These are phyloP conservation scores for Tetracentron sinense DNA, from an alignment of 164 flowering plant species.

Conservation along the genomic window DNA sequence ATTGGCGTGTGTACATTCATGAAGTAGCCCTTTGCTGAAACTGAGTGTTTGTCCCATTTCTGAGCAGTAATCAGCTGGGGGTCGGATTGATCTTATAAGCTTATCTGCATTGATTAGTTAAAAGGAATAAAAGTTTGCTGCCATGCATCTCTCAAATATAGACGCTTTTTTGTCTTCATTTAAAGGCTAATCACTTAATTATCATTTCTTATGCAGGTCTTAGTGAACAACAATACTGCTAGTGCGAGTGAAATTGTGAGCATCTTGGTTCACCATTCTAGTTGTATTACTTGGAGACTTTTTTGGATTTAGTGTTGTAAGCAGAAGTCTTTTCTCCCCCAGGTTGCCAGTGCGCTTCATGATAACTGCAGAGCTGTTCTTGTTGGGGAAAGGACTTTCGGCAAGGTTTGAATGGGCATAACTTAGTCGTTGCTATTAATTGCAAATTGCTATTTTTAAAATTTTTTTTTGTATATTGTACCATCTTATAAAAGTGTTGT, in stretches of 20 bases:
- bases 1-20: neutral
- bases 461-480: neutral
- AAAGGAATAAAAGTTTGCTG: neutral
- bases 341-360: conserved; percentile 96
- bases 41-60: neutral
- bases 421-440: neutral
- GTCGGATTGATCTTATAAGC: neutral
- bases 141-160: neutral
- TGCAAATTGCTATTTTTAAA: neutral
- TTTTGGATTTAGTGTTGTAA: conserved; percentile 1
- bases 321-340: conserved; percentile 13
- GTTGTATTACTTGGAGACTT: neutral
- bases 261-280: conserved; percentile 5
- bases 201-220: conserved; percentile 55
- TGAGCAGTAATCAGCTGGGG: neutral
- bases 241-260: conserved; percentile 99
- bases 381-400: conserved; percentile 88
- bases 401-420: conserved; percentile 54
- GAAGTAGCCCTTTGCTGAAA: conserved; percentile 1
- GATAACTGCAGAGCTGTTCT: conserved; percentile 98
- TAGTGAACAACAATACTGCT: conserved; percentile 89
- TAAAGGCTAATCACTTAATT: neutral
- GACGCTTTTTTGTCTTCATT: neutral
- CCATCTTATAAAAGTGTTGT: neutral
- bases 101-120: neutral